Evolutionary conservation across 768 basidiomycete genomes (phyloP).

Genomic region (Phylloporus rhodoxanthus): DNA sequence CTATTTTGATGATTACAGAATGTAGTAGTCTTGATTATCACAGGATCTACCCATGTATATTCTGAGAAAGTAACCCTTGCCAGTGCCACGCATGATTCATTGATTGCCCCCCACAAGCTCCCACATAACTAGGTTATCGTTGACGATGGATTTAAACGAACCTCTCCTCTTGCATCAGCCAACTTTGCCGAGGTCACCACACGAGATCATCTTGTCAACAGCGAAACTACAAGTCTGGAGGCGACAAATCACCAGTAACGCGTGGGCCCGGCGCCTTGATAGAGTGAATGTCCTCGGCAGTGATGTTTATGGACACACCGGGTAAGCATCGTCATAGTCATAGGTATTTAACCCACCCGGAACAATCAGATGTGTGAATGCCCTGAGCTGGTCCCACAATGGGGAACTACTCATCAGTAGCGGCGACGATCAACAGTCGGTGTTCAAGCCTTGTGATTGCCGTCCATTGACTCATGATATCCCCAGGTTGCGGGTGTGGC

Average conservation of each 20-base stretch:
- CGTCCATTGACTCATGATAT: slow-evolving; percentile 3
- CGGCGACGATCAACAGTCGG: slow-evolving; percentile 68
- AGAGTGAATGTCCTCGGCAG: slow-evolving; percentile 70
- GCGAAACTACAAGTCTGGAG: slow-evolving; percentile 21
- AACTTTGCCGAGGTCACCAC: neutral
- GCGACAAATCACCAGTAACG: slow-evolving; percentile 18
- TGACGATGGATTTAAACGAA: slow-evolving; percentile 12
- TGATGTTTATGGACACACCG: slow-evolving; percentile 57
- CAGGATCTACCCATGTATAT: neutral
- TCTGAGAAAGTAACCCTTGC: neutral
- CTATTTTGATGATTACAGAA: neutral
- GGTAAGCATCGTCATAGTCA: slow-evolving; percentile 37
- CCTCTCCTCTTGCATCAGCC: slow-evolving; percentile 4
- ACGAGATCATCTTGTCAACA: slow-evolving; percentile 15
- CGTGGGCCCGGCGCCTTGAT: slow-evolving; percentile 40
- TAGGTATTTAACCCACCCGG: neutral
- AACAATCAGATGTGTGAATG: slow-evolving; percentile 64
- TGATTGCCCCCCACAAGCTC: too few species aligned
- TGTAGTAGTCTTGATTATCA: neutral
- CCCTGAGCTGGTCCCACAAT: slow-evolving; percentile 64
- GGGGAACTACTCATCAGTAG: slow-evolving; percentile 63
- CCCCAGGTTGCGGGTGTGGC: slow-evolving; percentile 72
- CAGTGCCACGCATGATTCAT: neutral
- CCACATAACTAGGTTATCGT: neutral
- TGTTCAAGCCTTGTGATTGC: slow-evolving; percentile 1